These are phyloP conservation scores for Coniochaeta ligniaria DNA, from an alignment of 2,329 filamentous ascomycete genomes.

Conservation along the genomic window DNA sequence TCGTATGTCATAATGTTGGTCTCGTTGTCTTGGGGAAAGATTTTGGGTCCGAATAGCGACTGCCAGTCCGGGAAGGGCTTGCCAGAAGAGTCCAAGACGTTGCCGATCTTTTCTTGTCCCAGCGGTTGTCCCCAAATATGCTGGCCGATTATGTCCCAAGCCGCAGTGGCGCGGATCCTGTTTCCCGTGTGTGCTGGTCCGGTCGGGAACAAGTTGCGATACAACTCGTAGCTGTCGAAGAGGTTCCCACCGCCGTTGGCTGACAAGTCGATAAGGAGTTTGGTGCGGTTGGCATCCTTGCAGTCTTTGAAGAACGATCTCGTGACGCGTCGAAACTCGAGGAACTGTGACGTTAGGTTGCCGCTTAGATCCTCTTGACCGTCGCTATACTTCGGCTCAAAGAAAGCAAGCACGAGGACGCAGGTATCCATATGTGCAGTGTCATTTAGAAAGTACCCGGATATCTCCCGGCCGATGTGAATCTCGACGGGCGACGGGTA, in stretches of 20 bases:
- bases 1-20: slow-evolving; percentile 18
- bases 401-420: slow-evolving; percentile 1
- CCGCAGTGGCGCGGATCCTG: slow-evolving; percentile 11
- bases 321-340: background rate
- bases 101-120: background rate
- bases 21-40: slow-evolving; percentile 25
- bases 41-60: slow-evolving; percentile 31
- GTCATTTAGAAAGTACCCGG: slow-evolving; percentile 6
- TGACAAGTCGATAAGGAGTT: slow-evolving; percentile 12
- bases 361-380: too few relatives aligned
- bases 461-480: background rate
- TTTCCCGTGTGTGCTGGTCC: slow-evolving; percentile 8
- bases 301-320: slow-evolving; percentile 1
- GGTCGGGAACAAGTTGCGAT: background rate
- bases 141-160: slow-evolving; percentile 8
- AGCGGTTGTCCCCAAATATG: background rate
- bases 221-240: background rate
- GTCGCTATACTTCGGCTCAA: background rate
- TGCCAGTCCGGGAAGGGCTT: slow-evolving; percentile 30
- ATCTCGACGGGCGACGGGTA: background rate
- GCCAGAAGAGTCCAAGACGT: slow-evolving; percentile 15
- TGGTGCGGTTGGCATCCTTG: slow-evolving; percentile 5
- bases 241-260: slow-evolving; percentile 9
- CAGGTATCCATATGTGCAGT: slow-evolving; percentile 1
- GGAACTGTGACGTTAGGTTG: background rate